These are phyloP conservation scores for Cadophora malorum DNA, from an alignment of 2,329 filamentous ascomycete genomes.

Conservation along the genomic window DNA sequence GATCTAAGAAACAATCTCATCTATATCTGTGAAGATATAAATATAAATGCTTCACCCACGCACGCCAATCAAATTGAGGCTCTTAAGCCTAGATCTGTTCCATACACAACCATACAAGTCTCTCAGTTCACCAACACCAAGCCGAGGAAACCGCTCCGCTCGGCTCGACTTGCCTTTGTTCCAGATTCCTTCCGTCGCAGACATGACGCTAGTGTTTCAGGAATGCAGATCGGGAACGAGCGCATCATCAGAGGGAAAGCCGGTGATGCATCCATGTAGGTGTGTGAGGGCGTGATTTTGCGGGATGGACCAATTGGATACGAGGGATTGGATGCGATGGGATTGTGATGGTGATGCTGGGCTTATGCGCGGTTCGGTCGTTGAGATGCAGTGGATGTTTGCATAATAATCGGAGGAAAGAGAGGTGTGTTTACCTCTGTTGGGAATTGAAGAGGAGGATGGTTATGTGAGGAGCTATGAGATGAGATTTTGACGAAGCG, in stretches of 20 bases:
- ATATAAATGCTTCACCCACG: too few species aligned
- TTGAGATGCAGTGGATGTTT: background rate
- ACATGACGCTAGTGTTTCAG: conserved; percentile 9
- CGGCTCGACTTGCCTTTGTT: conserved; percentile 3
- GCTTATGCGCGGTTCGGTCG: conserved; percentile 6
- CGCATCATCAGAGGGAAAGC: background rate
- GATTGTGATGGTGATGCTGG: background rate
- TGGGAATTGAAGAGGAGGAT: background rate
- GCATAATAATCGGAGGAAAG: background rate
- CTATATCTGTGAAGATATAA: background rate
- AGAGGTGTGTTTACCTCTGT: conserved; percentile 1
- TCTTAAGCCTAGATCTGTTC: background rate
- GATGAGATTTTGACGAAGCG: background rate
- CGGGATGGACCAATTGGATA: background rate
- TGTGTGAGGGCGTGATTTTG: background rate
- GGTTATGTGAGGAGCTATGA: background rate
- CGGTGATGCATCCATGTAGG: background rate
- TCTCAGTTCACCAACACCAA: too few species aligned
- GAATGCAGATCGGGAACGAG: conserved; percentile 1
- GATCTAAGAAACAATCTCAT: background rate
- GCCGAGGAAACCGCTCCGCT: too few species aligned
- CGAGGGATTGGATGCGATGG: background rate
- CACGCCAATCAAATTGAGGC: background rate
- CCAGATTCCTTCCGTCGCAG: conserved; percentile 7
- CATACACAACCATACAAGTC: too few species aligned